These are phyloP conservation scores for Cantharellus cinnabarinus DNA, from an alignment of 768 basidiomycete genomes.

Conservation along the genomic window DNA sequence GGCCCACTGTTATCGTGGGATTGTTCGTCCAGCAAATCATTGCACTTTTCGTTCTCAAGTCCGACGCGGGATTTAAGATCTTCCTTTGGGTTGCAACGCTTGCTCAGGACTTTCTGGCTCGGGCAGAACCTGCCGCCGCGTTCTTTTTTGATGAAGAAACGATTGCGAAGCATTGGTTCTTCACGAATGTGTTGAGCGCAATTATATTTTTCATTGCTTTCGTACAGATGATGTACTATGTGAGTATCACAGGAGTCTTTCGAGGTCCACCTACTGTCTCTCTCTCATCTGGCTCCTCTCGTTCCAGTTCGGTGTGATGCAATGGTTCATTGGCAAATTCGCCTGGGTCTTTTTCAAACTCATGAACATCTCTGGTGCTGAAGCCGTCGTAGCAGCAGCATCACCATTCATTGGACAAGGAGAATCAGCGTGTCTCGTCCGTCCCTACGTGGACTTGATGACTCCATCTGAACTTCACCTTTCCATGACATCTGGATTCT, in stretches of 20 bases:
- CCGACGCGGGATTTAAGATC: conserved; percentile 57
- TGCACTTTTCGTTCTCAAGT: conserved; percentile 78
- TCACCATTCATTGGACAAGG: conserved; percentile 91
- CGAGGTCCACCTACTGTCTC: background rate
- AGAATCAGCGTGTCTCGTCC: conserved; percentile 71
- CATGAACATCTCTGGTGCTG: conserved; percentile 83
- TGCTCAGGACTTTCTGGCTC: conserved; percentile 55
- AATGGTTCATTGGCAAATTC: conserved; percentile 78
- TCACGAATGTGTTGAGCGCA: conserved; percentile 38
- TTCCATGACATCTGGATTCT: conserved; percentile 81
- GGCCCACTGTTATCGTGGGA: conserved; percentile 79
- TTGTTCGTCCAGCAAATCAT: conserved; percentile 69
- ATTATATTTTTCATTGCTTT: conserved; percentile 93
- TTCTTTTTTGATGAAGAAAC: conserved; percentile 68
- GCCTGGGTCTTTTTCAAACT: conserved; percentile 90
- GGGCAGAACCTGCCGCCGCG: conserved; percentile 45
- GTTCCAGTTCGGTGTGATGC: conserved; percentile 53
- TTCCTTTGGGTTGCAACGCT: conserved; percentile 70
- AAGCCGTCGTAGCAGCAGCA: conserved; percentile 79
- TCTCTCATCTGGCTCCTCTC: background rate
- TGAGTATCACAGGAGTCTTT: conserved; percentile 8
- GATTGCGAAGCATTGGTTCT: conserved; percentile 59
- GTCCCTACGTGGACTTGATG: conserved; percentile 68
- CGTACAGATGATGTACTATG: conserved; percentile 77
- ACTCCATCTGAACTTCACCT: conserved; percentile 74